Base-by-base conservation (phyloP, 177 flowering plant species). In the Vitis hybrid region DNA sequence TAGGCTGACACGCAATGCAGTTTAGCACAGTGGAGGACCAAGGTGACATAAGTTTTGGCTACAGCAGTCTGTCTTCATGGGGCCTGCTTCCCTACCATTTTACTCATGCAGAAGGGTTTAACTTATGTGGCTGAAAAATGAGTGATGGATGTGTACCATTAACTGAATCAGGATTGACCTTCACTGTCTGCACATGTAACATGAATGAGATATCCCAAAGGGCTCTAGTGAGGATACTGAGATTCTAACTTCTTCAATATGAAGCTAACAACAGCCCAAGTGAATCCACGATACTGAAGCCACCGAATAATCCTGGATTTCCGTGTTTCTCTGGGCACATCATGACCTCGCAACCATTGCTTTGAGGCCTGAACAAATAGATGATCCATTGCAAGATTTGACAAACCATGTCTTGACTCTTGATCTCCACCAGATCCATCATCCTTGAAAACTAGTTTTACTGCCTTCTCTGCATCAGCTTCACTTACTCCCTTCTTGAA, bases 231-330 rank as follows among this genome's bases (percentile, higher is more conserved):
- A 67, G 87, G 79, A 71, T 72, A 27, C 40, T 79, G 77, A 17
- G 87, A 74, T 78, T 91, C 87, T 75, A 95, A 72, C 81, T 84
- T 89, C 79, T 88, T 90, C 52, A 95, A 21, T 27, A 93, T 77
- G 73, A 66, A 56, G 66, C 62, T 74, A 56, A 80, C 78, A 19
- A 93, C 88, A 35, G 77, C 81, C 96, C 96, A 93, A 74, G 80
- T 76, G 74, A 89, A 93, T 24, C 96, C 94, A 49, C 96, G 97
- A 68, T 93, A 91, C 74, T 90, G 96, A 79, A 93, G 93, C 99
- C 99, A 93, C 64, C 92, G 78, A 62, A 88, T 61, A 11, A 91
- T 82, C 77, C 94, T 87, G 56, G 87, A 65, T 72, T 90, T 95
- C n/a, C 89, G 88, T 56, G 74, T 91, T 62, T 93, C 98, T 4